Percentiles rank a stretch among this genome's conserved stretches.
phyloP scores from a whole-genome alignment of 2,329 filamentous ascomycete genomes.

The Fusarium multiceps region DNA sequence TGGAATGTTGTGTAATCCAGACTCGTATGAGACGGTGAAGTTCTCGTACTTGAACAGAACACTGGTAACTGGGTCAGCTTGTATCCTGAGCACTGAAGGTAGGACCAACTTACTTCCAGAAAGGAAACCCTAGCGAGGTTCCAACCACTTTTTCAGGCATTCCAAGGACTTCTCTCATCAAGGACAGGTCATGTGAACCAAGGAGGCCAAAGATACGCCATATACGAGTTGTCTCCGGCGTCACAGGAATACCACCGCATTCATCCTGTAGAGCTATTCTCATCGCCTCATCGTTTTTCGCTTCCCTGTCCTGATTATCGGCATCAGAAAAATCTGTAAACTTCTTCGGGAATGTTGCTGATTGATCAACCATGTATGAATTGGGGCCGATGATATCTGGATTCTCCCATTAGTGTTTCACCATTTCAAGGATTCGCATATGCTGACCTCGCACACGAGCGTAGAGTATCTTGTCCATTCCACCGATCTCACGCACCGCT shows the following conservation, averaged over 20 bases:
- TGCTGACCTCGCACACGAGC: slow-evolving; percentile 58
- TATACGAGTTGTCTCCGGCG: slow-evolving; percentile 2
- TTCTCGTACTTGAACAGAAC: slow-evolving; percentile 57
- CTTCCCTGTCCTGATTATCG: neutral
- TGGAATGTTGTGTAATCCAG: slow-evolving; percentile 64
- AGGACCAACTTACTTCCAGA: slow-evolving; percentile 5
- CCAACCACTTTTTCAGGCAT: slow-evolving; percentile 33
- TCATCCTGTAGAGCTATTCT: neutral
- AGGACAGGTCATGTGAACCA: slow-evolving; percentile 33
- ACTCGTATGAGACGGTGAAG: slow-evolving; percentile 68
- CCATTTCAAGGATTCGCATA: no score
- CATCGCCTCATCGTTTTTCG: neutral
- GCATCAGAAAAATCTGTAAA: slow-evolving; percentile 42
- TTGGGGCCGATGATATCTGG: slow-evolving; percentile 62
- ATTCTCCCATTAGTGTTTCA: no score
- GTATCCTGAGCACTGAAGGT: accelerated
- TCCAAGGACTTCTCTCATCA: slow-evolving; percentile 38
- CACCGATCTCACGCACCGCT: slow-evolving; percentile 64
- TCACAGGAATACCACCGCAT: neutral
- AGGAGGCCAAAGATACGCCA: slow-evolving; percentile 11
- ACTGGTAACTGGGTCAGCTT: slow-evolving; percentile 20
- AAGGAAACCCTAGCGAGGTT: slow-evolving; percentile 43
- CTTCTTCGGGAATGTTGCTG: slow-evolving; percentile 58
- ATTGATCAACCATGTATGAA: slow-evolving; percentile 58
- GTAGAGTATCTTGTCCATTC: slow-evolving; percentile 65